These are phyloP conservation scores for Curvularia sp. DNA, from an alignment of 2,329 filamentous ascomycete genomes.

Conservation along the genomic window DNA sequence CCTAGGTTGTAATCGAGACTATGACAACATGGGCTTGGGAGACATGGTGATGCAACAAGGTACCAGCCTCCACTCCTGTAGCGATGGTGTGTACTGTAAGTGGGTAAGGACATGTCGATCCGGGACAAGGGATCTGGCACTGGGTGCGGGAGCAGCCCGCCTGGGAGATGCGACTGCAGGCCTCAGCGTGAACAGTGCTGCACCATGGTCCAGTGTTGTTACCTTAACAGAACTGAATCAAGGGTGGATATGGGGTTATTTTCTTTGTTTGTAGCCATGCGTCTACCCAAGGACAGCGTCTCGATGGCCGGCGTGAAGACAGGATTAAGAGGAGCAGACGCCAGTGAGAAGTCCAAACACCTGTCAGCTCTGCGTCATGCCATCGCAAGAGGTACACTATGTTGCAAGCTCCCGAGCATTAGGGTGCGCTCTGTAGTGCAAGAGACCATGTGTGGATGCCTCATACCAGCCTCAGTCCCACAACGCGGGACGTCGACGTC, in stretches of 20 bases:
- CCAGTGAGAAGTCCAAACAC: neutral
- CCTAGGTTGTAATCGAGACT: conserved; percentile 11
- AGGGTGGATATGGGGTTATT: neutral
- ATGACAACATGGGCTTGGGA: conserved; percentile 34
- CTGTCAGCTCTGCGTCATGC: conserved; percentile 9
- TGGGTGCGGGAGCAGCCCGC: conserved; percentile 25
- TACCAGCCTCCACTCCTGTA: conserved; percentile 12
- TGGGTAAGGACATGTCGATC: conserved; percentile 25
- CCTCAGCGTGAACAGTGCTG: conserved; percentile 4
- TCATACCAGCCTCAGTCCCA: conserved; percentile 5
- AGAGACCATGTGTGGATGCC: neutral
- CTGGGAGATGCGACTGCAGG: conserved; percentile 1
- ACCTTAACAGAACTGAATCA: neutral
- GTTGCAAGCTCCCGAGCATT: neutral
- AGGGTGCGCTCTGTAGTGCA: neutral
- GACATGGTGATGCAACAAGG: conserved; percentile 3
- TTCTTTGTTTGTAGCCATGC: neutral
- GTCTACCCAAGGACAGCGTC: neutral
- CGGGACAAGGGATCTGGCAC: conserved; percentile 12
- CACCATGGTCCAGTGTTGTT: neutral
- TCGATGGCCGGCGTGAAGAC: neutral
- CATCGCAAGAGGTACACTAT: neutral
- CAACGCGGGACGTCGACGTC: conserved; percentile 28
- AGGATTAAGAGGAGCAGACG: neutral
- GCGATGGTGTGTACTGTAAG: conserved; percentile 13